Evolutionary conservation across 352 stramenopile species (phyloP).

Genomic region (Globisporangium splendens): DNA sequence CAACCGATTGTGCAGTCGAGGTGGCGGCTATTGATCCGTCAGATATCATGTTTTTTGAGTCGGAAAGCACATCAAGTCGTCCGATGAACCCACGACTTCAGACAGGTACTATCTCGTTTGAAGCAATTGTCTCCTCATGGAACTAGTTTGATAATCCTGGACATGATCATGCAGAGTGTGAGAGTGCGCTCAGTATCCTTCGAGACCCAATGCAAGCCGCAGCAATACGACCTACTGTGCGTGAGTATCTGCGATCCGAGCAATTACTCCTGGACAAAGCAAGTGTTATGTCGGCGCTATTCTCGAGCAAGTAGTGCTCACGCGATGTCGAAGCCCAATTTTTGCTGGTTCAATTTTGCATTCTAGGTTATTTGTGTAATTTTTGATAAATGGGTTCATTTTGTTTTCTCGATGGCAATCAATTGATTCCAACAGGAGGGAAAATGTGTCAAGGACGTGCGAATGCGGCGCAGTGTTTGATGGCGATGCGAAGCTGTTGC

Average conservation of each 20-base stretch:
- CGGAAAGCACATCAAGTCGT: background rate
- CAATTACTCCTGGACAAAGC: constrained; percentile 7
- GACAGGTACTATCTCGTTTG: background rate
- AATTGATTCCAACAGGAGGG: background rate
- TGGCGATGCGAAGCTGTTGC: background rate
- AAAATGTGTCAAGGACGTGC: background rate
- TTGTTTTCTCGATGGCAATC: background rate
- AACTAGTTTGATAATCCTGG: too few relatives aligned
- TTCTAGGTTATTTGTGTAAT: constrained; percentile 5
- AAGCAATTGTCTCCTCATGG: too few relatives aligned
- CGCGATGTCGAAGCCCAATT: background rate
- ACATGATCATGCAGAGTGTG: constrained; percentile 4
- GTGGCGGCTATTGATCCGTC: constrained; percentile 4
- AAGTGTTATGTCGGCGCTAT: constrained; percentile 5
- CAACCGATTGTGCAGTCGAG: background rate
- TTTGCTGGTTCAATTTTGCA: background rate
- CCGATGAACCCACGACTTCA: constrained; percentile 5
- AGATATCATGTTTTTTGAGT: constrained; percentile 3
- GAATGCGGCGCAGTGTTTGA: background rate
- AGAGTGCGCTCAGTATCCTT: background rate
- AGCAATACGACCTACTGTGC: background rate
- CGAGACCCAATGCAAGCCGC: constrained; percentile 1
- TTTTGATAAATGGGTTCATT: background rate
- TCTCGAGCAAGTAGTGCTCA: background rate
- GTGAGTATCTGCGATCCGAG: constrained; percentile 6